Evolutionary conservation across 805 yeast genomes (phyloP).

Genomic region (Wickerhamomyces alni): DNA sequence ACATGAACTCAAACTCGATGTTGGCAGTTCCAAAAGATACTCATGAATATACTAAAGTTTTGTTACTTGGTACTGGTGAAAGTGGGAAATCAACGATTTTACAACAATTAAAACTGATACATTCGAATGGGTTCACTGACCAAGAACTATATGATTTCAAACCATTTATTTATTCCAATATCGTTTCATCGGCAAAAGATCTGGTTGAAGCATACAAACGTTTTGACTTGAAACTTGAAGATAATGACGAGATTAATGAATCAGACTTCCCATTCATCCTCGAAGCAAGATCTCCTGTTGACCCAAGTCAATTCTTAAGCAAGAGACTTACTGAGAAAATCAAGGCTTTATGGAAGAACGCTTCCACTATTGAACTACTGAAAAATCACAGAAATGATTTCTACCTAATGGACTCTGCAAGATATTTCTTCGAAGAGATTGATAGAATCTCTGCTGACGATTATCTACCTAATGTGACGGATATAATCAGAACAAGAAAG

Average conservation of each 20-base stretch:
- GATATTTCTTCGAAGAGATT: constrained; percentile 65
- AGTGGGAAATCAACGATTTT: constrained; percentile 40
- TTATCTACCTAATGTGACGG: constrained; percentile 70
- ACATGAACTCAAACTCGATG: background rate
- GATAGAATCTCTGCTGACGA: constrained; percentile 51
- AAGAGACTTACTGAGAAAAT: constrained; percentile 42
- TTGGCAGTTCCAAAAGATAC: constrained; percentile 17
- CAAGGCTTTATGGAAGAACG: constrained; percentile 46
- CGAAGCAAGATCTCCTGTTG: constrained; percentile 34
- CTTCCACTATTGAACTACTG: constrained; percentile 52
- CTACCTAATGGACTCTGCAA: constrained; percentile 81
- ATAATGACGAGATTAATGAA: constrained; percentile 26
- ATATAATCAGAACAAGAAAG: constrained; percentile 80
- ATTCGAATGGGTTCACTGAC: constrained; percentile 32
- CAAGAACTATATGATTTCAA: constrained; percentile 70
- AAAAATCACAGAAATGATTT: constrained; percentile 61
- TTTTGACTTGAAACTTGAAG: constrained; percentile 29
- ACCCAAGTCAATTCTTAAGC: constrained; percentile 49
- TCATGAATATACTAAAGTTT: constrained; percentile 57
- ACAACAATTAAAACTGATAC: constrained; percentile 37
- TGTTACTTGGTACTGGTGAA: constrained; percentile 79
- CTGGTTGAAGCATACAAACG: constrained; percentile 61
- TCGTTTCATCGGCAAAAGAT: constrained; percentile 70
- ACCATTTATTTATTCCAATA: constrained; percentile 73
- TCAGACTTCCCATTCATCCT: constrained; percentile 21